A percentile compares a stretch with the other conserved stretches of the same genome.
phyloP scores from a whole-genome alignment of 2,329 filamentous ascomycete species.

The Cordyceps cicadae region DNA sequence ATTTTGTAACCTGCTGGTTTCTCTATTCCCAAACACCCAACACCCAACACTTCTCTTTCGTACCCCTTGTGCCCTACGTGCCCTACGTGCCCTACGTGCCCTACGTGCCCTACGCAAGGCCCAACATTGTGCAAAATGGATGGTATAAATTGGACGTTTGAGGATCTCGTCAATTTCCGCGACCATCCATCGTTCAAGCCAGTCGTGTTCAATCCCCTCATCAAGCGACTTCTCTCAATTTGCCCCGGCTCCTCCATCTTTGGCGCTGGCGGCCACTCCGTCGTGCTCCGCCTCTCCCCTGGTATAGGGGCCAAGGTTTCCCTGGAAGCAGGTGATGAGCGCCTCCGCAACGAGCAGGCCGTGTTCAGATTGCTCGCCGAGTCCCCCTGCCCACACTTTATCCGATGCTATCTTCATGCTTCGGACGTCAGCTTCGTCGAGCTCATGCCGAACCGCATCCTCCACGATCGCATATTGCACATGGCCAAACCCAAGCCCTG shows the following conservation, averaged over 20 bases:
- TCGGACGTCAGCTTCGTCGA: conserved; percentile 16
- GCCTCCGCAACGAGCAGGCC: conserved; percentile 13
- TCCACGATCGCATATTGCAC: conserved; percentile 12
- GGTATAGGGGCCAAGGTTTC: conserved; percentile 15
- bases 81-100: too few relatives aligned
- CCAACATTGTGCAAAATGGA: background rate
- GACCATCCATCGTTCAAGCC: background rate
- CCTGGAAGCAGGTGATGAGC: conserved; percentile 13
- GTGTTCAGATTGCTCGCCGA: conserved; percentile 14
- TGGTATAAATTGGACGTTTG: conserved; percentile 2
- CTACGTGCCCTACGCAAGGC: too few relatives aligned
- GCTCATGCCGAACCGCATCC: conserved; percentile 12
- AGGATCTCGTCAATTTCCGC: background rate
- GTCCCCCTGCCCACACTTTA: conserved; percentile 10
- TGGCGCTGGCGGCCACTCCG: conserved; percentile 14
- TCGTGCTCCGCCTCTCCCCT: conserved; percentile 15
- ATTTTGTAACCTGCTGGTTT: too few relatives aligned
- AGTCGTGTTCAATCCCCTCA: conserved; percentile 13
- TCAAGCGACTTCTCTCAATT: conserved; percentile 8
- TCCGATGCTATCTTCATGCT: conserved; percentile 11
- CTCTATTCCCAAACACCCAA: too few relatives aligned
- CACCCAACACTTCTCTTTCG: too few relatives aligned
- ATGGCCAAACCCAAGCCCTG: conserved; percentile 3
- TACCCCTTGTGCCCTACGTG: too few relatives aligned
- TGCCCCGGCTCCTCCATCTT: conserved; percentile 14